These are phyloP conservation scores for Pichia phayaonensis DNA, from an alignment of 805 yeast species.

Conservation along the genomic window DNA sequence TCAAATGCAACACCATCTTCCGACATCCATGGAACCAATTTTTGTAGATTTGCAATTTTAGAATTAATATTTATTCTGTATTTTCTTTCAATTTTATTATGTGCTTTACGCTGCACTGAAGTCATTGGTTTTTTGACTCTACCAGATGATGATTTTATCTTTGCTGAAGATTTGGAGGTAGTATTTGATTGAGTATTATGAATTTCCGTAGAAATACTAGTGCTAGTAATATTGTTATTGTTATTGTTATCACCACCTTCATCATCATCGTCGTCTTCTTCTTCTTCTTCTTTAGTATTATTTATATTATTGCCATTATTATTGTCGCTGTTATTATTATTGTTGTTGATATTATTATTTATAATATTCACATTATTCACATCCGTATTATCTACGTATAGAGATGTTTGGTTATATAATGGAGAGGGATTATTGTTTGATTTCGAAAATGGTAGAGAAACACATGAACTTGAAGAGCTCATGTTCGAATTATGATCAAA, in stretches of 20 bases:
- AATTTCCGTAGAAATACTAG: background rate
- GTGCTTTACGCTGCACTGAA: constrained; percentile 53
- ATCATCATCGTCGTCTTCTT: no score
- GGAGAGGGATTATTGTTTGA: background rate
- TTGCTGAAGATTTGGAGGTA: background rate
- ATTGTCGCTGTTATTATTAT: background rate
- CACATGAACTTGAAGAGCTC: constrained; percentile 7
- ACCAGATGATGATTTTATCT: background rate
- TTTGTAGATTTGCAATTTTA: constrained; percentile 60
- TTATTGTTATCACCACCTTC: no score
- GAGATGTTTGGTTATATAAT: background rate
- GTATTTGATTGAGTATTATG: background rate
- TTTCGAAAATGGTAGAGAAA: constrained; percentile 4
- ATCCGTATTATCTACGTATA: background rate
- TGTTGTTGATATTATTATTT: background rate
- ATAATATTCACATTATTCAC: no score
- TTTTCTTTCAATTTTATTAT: constrained; percentile 64
- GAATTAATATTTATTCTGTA: constrained; percentile 67
- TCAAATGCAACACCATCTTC: constrained; percentile 57
- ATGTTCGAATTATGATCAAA: background rate
- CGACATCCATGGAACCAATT: constrained; percentile 61
- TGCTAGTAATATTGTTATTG: no score
- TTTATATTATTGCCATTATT: no score
- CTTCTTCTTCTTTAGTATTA: no score
- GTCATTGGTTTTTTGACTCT: constrained; percentile 26